Conservation (phyloP, 2,329 filamentous ascomycete genomes). For the Fusarium sp. region DNA sequence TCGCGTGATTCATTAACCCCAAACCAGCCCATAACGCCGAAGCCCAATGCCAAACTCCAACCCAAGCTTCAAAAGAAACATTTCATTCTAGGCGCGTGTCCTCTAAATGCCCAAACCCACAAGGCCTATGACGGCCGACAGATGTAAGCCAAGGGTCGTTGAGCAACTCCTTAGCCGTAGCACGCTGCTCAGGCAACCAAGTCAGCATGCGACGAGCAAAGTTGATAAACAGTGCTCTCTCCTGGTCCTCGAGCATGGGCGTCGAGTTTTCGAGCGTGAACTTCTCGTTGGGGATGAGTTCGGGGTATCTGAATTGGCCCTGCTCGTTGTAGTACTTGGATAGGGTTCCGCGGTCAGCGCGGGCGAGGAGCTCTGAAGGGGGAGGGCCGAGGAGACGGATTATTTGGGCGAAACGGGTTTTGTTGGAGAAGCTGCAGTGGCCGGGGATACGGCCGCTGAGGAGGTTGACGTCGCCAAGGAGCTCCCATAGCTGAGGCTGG, state of each 20-base stretch:
- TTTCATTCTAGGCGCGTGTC: slow-evolving; percentile 19
- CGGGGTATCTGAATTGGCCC: slow-evolving; percentile 37
- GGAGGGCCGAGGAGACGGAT: slow-evolving; percentile 46
- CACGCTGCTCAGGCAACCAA: slow-evolving; percentile 47
- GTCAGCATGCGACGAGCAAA: slow-evolving; percentile 48
- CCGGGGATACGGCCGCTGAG: slow-evolving; percentile 35
- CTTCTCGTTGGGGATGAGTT: slow-evolving; percentile 36
- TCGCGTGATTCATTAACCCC: not conserved
- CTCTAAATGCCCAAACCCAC: slow-evolving; percentile 34
- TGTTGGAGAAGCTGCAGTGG: slow-evolving; percentile 40
- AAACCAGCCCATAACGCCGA: not conserved
- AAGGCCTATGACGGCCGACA: slow-evolving; percentile 4
- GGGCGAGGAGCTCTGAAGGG: slow-evolving; percentile 39
- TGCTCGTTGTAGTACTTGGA: slow-evolving; percentile 40
- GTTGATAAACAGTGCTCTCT: slow-evolving; percentile 43
- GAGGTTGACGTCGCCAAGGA: slow-evolving; percentile 46
- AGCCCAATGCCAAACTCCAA: not conserved
- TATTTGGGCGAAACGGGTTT: slow-evolving; percentile 46
- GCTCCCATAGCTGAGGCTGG: slow-evolving; percentile 41
- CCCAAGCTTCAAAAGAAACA: not conserved
- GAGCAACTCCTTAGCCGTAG: slow-evolving; percentile 46
- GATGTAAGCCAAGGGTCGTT: slow-evolving; percentile 47
- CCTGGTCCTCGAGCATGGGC: slow-evolving; percentile 37
- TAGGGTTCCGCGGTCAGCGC: slow-evolving; percentile 31
- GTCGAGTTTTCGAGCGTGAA: slow-evolving; percentile 37